Percentiles rank a stretch among this genome's conserved stretches.
phyloP scores from a whole-genome alignment of 192 early-diverging fungal genomes.

The Funneliformis mosseae region DNA sequence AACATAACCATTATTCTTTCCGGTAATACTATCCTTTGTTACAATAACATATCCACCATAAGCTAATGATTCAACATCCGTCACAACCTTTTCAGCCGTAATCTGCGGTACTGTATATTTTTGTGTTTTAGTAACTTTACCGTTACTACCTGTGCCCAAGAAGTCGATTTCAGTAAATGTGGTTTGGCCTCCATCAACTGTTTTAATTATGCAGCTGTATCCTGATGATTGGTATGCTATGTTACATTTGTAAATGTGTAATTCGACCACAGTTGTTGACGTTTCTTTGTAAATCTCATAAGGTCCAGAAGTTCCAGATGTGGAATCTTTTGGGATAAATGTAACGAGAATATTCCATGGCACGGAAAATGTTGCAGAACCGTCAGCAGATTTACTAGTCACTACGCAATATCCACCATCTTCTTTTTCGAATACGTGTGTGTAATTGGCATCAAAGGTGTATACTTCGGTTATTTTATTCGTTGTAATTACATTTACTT shows the following conservation, averaged over 20 bases:
- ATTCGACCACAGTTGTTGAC: background rate
- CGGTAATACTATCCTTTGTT: background rate
- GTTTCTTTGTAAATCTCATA: background rate
- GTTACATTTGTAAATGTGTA: background rate
- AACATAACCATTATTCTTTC: background rate
- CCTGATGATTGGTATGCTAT: background rate
- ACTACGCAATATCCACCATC: background rate
- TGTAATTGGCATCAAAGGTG: background rate
- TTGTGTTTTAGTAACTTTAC: background rate
- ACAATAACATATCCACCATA: background rate
- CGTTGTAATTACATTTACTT: background rate
- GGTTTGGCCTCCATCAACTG: background rate
- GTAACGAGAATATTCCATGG: background rate
- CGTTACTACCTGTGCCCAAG: background rate
- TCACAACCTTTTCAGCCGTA: background rate
- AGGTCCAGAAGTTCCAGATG: background rate
- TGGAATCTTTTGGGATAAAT: background rate
- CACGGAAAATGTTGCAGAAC: background rate
- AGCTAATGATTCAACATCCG: background rate
- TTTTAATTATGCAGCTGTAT: background rate
- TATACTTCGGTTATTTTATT: background rate
- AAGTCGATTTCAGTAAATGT: background rate
- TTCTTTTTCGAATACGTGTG: background rate
- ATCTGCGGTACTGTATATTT: background rate
- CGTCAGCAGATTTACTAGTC: background rate